Percentiles rank a stretch among this genome's conserved stretches.
phyloP scores from a whole-genome alignment of 805 yeast genomes.

The Saturnispora serradocipensis region DNA sequence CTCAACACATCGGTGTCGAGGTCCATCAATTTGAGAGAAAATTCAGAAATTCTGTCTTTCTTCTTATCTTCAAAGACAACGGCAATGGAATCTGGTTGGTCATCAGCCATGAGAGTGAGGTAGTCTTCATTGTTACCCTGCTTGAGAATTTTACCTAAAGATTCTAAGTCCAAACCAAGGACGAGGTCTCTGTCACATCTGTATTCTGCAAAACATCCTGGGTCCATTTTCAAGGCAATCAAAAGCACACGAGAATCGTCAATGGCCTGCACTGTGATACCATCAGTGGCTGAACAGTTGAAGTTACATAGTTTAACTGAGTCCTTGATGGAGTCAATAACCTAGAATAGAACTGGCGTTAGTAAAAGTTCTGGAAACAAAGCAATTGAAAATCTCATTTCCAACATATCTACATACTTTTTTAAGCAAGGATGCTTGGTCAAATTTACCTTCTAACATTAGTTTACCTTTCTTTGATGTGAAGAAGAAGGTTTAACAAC shows the following conservation, averaged over 20 bases:
- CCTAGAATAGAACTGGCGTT: constrained; percentile 24
- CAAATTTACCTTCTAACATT: constrained; percentile 97
- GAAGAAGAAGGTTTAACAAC: neutral
- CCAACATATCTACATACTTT: constrained; percentile 35
- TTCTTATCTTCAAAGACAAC: constrained; percentile 84
- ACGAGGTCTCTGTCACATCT: constrained; percentile 93
- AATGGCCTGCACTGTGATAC: constrained; percentile 93
- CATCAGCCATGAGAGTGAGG: constrained; percentile 80
- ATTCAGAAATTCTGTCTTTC: constrained; percentile 89
- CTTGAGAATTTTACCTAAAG: constrained; percentile 80
- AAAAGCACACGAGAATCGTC: constrained; percentile 94
- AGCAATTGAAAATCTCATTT: no score
- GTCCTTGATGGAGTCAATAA: constrained; percentile 90
- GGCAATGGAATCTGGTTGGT: constrained; percentile 60
- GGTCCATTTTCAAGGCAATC: constrained; percentile 79
- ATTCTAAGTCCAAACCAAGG: constrained; percentile 80
- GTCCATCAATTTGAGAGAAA: constrained; percentile 86
- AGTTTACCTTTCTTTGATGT: neutral
- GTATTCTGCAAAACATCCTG: constrained; percentile 81
- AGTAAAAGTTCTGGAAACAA: neutral
- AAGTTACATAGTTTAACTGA: constrained; percentile 92
- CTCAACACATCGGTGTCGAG: constrained; percentile 90
- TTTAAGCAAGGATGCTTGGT: constrained; percentile 84
- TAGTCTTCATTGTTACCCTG: constrained; percentile 88
- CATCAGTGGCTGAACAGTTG: constrained; percentile 83